Conservation (phyloP, 257 asterid species). For the Solanum pimpinellifolium region DNA sequence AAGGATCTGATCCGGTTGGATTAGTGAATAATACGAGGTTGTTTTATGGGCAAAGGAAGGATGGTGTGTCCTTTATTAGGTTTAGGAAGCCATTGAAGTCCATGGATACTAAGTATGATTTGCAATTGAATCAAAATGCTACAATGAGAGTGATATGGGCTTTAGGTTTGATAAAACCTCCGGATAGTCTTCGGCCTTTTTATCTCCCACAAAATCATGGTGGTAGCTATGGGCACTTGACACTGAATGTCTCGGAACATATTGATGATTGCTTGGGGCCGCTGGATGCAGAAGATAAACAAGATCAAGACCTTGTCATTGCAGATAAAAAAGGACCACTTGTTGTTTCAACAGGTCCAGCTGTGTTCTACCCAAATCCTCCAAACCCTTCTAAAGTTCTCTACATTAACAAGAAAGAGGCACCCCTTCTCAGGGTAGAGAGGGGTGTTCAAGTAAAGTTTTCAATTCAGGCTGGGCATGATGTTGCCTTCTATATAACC, state of each 20-base stretch:
- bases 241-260: slow-evolving; percentile 54
- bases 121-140: slow-evolving; percentile 34
- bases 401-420: slow-evolving; percentile 89
- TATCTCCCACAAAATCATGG: slow-evolving; percentile 97
- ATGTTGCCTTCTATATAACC: slow-evolving; percentile 90
- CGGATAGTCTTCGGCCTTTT: slow-evolving; percentile 75
- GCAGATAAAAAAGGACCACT: slow-evolving; percentile 92
- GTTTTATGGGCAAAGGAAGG: slow-evolving; percentile 81
- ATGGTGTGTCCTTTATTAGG: slow-evolving; percentile 85
- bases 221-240: slow-evolving; percentile 65
- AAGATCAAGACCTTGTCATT: slow-evolving; percentile 88
- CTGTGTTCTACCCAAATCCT: slow-evolving; percentile 88
- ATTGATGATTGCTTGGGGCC: slow-evolving; percentile 88
- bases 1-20: slow-evolving; percentile 28
- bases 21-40: slow-evolving; percentile 55
- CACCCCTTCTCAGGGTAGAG: slow-evolving; percentile 87
- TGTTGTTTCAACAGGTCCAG: slow-evolving; percentile 58
- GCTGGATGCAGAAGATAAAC: slow-evolving; percentile 81
- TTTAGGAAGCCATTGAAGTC: slow-evolving; percentile 56
- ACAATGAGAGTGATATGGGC: slow-evolving; percentile 93
- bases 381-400: slow-evolving; percentile 87
- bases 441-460: slow-evolving; percentile 91
- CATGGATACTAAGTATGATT: slow-evolving; percentile 51
- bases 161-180: slow-evolving; percentile 74
- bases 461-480: slow-evolving; percentile 96